Evolutionary conservation across 495 filamentous ascomycete species (phyloP).

Genomic region (Gamarada debralockiae): DNA sequence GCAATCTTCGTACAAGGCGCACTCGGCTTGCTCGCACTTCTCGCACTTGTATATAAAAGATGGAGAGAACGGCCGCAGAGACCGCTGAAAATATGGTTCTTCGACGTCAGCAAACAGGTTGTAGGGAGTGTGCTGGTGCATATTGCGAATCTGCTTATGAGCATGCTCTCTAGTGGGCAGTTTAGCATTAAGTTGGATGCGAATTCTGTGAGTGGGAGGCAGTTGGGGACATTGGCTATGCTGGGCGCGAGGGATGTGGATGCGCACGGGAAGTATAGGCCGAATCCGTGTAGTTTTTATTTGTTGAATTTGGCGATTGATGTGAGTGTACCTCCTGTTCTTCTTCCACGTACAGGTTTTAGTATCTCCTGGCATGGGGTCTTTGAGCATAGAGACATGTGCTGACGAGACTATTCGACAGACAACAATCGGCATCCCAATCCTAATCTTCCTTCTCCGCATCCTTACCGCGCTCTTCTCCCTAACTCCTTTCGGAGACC

Average conservation of each 20-base stretch:
- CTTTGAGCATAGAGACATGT: neutral
- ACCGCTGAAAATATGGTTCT: constrained; percentile 91
- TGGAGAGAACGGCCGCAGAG: constrained; percentile 89
- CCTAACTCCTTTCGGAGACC: constrained; percentile 75
- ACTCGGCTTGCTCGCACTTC: constrained; percentile 76
- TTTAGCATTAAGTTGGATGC: constrained; percentile 39
- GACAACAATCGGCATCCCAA: constrained; percentile 94
- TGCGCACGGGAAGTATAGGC: constrained; percentile 56
- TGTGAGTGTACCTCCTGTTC: constrained; percentile 53
- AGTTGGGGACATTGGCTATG: neutral
- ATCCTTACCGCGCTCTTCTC: constrained; percentile 65
- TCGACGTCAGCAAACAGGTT: constrained; percentile 97
- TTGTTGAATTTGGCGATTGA: constrained; percentile 90
- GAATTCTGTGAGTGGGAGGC: constrained; percentile 2
- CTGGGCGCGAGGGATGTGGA: constrained; percentile 29
- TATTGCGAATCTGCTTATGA: constrained; percentile 88
- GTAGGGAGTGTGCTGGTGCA: constrained; percentile 89
- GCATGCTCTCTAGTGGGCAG: constrained; percentile 84
- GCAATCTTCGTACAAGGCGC: constrained; percentile 86
- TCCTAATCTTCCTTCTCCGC: constrained; percentile 81
- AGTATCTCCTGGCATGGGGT: neutral
- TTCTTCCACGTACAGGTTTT: neutral
- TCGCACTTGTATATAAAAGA: constrained; percentile 87
- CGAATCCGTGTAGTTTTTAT: constrained; percentile 97
- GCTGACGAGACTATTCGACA: constrained; percentile 29